Evolutionary conservation across 345 rosid species (phyloP).

Genomic region (Punica granatum): DNA sequence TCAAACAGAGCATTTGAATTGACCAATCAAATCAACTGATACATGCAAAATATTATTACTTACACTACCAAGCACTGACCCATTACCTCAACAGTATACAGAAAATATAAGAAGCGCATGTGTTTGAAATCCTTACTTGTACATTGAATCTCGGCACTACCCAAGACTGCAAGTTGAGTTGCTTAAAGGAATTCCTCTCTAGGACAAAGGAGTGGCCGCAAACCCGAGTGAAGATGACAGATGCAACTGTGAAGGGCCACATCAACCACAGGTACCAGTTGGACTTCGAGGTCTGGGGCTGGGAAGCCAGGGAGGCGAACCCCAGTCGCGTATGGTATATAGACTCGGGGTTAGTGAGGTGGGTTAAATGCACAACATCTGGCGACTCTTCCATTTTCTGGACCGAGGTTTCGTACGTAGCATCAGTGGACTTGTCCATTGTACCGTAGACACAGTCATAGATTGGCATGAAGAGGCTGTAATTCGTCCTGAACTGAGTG

Average conservation of each 20-base stretch:
- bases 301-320: constrained; percentile 48
- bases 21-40: no score
- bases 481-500: constrained; percentile 17
- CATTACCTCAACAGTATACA: no score
- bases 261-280: constrained; percentile 39
- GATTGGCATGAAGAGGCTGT: constrained; percentile 15
- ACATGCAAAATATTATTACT: no score
- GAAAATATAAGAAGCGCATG: not conserved
- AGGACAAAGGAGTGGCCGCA: constrained; percentile 38
- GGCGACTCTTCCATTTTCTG: constrained; percentile 39
- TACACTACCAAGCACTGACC: no score
- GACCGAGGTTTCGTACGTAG: constrained; percentile 5
- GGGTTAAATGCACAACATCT: constrained; percentile 58
- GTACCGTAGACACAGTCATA: constrained; percentile 17
- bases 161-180: constrained; percentile 60
- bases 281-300: constrained; percentile 24
- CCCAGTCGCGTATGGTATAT: constrained; percentile 56
- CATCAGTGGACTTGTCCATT: constrained; percentile 11
- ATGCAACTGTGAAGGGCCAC: constrained; percentile 55
- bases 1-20: no score
- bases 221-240: constrained; percentile 36
- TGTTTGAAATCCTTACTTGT: constrained; percentile 30
- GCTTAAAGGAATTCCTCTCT: constrained; percentile 42
- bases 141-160: constrained; percentile 51
- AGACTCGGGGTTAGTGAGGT: constrained; percentile 53